phyloP scores from a whole-genome alignment of 2,329 filamentous ascomycete species.

The Fusarium nelsonii region DNA sequence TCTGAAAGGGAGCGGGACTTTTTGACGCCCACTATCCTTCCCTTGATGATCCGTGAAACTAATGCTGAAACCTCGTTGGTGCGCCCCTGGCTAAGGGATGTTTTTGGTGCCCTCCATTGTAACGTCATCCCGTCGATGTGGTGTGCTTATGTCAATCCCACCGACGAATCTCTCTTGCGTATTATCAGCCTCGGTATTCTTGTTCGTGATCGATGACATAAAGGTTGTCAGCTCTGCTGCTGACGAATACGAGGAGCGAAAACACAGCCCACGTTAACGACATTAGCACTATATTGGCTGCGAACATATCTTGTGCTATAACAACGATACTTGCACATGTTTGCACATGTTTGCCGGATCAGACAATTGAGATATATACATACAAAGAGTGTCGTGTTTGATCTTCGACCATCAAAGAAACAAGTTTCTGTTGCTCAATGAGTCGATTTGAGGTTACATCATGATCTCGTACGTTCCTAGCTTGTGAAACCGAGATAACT shows the following conservation, averaged over 20 bases:
- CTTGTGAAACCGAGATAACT: slow-evolving; percentile 16
- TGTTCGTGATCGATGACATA: background rate
- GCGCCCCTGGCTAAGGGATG: slow-evolving; percentile 6
- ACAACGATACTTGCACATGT: background rate
- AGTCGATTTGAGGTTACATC: slow-evolving; percentile 27
- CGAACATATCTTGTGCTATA: background rate
- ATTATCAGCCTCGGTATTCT: no score
- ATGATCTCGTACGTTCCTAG: background rate
- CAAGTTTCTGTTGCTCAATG: background rate
- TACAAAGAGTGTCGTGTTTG: background rate
- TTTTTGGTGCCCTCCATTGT: slow-evolving; percentile 1
- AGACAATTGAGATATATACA: background rate
- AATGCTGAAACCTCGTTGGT: slow-evolving; percentile 27
- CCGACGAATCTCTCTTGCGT: slow-evolving; percentile 4
- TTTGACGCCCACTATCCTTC: no score
- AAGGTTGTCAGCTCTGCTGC: background rate
- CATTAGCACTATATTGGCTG: background rate
- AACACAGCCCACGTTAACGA: background rate
- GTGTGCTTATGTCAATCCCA: slow-evolving; percentile 9
- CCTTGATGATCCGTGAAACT: slow-evolving; percentile 18
- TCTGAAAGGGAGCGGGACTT: no score
- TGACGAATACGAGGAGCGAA: slow-evolving; percentile 28
- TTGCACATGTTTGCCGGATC: background rate
- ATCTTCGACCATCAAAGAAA: background rate
- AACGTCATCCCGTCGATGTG: slow-evolving; percentile 23